Evolutionary conservation across 495 filamentous ascomycete genomes (phyloP), one percentile per base, ranked within the genome.

Genomic region (Hamigera avellanea): DNA sequence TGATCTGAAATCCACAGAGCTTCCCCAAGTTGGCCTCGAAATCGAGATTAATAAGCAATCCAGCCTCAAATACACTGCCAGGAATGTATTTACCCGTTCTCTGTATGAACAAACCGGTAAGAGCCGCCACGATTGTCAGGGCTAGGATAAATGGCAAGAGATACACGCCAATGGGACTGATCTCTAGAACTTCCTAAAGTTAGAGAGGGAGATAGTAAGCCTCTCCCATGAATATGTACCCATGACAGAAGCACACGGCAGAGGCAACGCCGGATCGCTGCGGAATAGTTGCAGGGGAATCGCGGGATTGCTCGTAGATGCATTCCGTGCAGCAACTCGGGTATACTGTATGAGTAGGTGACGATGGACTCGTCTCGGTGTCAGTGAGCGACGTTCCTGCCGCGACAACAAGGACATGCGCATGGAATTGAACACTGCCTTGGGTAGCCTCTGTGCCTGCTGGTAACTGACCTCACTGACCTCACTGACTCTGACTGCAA

Each of bases 121-220:
- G 5, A 0, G 64, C 72, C 6, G 75, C 75, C 9, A 61, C 46
- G 37, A 81, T 33, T 8, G 80, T 76, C 9, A 82, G 62, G 0
- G 75, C 58, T 15, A 88, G 35, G 19, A 73, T 73, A 37, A 76
- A 76, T 2, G 85, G 79, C 2, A 93, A 64, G 10, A 84, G 56
- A 45, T 80, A 83, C 14, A 89, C 72, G 2, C 83, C 85, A 1
- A 86, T 62, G 0, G 85, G 79, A 2, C 64, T 62, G 4, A 71
- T 70, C 1, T 76, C 76, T 2, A 81, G 67, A 8, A 81, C 79
- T 2, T 48, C 45, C 48, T 76, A 72, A 30, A 71, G 65, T 46
- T 69, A 76, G 0, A 76, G 56, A 0, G 72, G 72, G 9, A 70
- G 54, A 40, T 67, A 76, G 45, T 67, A 75, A 18, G 60, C 56